Evolutionary conservation across 208 protist species (phyloP).

Genomic region (Leishmania major): DNA sequence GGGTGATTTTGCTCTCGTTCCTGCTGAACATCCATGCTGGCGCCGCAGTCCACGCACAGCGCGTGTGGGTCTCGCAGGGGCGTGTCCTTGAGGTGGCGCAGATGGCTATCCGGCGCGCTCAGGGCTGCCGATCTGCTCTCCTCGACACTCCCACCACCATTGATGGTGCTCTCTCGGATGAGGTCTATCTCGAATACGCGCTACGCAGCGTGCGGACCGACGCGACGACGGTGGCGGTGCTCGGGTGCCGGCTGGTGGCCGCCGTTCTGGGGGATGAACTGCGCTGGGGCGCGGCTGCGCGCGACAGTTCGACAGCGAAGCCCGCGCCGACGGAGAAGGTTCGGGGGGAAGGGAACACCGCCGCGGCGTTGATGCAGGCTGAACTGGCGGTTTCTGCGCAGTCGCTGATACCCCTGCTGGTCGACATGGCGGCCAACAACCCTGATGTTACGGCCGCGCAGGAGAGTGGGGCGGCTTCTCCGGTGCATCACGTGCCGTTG

Average conservation of each 20-base stretch:
- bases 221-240: constrained; percentile 49
- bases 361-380: constrained; percentile 14
- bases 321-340: constrained; percentile 11
- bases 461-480: constrained; percentile 51
- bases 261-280: constrained; percentile 46
- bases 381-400: constrained; percentile 38
- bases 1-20: constrained; percentile 54
- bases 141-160: constrained; percentile 63
- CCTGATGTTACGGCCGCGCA: constrained; percentile 55
- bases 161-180: constrained; percentile 73
- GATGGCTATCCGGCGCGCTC: constrained; percentile 40
- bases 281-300: constrained; percentile 14
- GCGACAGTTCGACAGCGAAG: not conserved
- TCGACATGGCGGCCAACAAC: constrained; percentile 68
- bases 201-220: constrained; percentile 54
- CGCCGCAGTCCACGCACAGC: constrained; percentile 20
- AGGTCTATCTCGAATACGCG: constrained; percentile 74
- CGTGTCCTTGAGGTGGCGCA: constrained; percentile 30
- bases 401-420: constrained; percentile 50
- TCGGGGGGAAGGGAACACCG: constrained; percentile 2
- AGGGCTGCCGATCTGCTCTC: constrained; percentile 45
- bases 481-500: constrained; percentile 52
- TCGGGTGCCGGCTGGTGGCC: constrained; percentile 71
- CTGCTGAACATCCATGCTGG: constrained; percentile 46
- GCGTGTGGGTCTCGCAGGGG: constrained; percentile 38